Conservation (phyloP, 768 basidiomycete species). For the Hydnomerulius pinastri region DNA sequence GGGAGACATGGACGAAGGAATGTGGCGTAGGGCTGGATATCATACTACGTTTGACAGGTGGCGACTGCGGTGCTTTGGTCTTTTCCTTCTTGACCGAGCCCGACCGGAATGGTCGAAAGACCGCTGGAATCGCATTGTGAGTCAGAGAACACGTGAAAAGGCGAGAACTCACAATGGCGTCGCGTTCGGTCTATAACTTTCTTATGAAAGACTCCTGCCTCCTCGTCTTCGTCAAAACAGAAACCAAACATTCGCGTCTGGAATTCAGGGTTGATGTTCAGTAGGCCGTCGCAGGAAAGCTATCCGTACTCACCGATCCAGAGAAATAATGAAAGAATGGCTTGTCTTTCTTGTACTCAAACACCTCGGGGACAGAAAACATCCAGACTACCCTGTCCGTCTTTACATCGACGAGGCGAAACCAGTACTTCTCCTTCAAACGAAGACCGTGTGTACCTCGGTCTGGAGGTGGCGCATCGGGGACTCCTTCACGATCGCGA, state of each 20-base stretch:
- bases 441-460: constrained; percentile 24
- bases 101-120: constrained; percentile 30
- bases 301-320: constrained; percentile 63
- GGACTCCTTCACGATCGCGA: constrained; percentile 30
- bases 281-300: neutral
- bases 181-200: constrained; percentile 55
- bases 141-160: constrained; percentile 5
- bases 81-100: constrained; percentile 30
- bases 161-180: constrained; percentile 37
- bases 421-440: constrained; percentile 52
- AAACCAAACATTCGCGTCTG: constrained; percentile 52
- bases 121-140: constrained; percentile 15
- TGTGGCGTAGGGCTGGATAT: constrained; percentile 61
- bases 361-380: constrained; percentile 59
- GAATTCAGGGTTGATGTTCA: neutral
- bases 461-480: constrained; percentile 21
- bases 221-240: constrained; percentile 60
- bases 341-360: constrained; percentile 79
- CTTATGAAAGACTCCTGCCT: constrained; percentile 60
- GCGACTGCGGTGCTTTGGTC: constrained; percentile 40
- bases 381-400: constrained; percentile 66
- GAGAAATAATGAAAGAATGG: constrained; percentile 93
- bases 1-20: constrained; percentile 67
- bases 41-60: constrained; percentile 35
- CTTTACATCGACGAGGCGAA: constrained; percentile 60